These are phyloP conservation scores for Fusarium sp. DNA, from an alignment of 2,329 filamentous ascomycete species.

Conservation along the genomic window DNA sequence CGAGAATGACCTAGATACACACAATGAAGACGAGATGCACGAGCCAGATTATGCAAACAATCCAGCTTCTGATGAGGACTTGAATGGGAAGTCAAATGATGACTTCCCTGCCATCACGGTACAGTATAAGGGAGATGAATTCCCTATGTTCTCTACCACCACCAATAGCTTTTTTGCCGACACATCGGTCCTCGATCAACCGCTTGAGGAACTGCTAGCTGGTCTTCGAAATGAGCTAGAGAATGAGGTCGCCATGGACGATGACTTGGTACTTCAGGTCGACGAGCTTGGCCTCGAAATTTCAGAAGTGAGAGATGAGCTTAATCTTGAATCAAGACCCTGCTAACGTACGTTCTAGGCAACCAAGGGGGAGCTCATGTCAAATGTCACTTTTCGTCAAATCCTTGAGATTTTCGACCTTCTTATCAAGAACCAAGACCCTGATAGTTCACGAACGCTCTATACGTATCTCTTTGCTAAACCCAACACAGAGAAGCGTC, in stretches of 20 bases:
- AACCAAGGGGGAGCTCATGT: conserved; percentile 49
- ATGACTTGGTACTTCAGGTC: conserved; percentile 63
- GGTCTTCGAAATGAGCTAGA: conserved; percentile 59
- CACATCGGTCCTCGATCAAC: conserved; percentile 55
- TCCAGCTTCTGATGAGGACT: conserved; percentile 16
- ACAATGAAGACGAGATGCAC: conserved; percentile 21
- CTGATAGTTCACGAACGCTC: conserved; percentile 52
- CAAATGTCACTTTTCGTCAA: conserved; percentile 54
- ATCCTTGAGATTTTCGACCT: conserved; percentile 58
- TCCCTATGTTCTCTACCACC: conserved; percentile 53
- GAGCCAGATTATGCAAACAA: conserved; percentile 7
- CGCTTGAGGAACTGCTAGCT: conserved; percentile 58
- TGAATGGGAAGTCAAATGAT: conserved; percentile 20
- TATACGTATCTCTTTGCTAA: conserved; percentile 58
- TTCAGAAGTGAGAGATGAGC: conserved; percentile 56
- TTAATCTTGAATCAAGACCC: neutral
- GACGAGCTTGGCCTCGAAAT: conserved; percentile 66
- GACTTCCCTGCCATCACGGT: conserved; percentile 55
- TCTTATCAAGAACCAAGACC: conserved; percentile 58
- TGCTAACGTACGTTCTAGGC: conserved; percentile 51
- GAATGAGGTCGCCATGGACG: conserved; percentile 57
- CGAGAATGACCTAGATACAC: conserved; percentile 15
- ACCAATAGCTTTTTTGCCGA: conserved; percentile 60
- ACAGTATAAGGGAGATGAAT: conserved; percentile 58
- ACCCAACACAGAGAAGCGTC: conserved; percentile 53